Percentiles rank a stretch among this genome's conserved stretches.
Evolutionary conservation across 2,329 filamentous ascomycete genomes (phyloP).

Genomic region (Curvularia eragrostidis): DNA sequence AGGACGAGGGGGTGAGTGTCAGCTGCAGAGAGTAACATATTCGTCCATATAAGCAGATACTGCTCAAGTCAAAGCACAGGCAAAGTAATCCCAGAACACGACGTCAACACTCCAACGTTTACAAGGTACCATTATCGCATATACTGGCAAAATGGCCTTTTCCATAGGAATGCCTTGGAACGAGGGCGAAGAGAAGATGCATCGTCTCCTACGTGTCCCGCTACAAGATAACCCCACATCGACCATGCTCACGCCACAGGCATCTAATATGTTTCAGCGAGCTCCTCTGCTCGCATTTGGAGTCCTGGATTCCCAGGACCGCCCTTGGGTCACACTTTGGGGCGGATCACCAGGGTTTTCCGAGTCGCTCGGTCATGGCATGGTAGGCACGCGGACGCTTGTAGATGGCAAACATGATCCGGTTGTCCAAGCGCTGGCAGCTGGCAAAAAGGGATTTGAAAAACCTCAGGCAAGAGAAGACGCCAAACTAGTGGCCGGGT

Average conservation of each 20-base stretch:
- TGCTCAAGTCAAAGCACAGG: not conserved
- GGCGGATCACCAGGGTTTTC: slow-evolving; percentile 76
- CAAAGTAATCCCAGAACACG: not conserved
- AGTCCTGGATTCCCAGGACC: slow-evolving; percentile 67
- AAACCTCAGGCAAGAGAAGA: slow-evolving; percentile 43
- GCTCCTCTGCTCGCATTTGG: slow-evolving; percentile 77
- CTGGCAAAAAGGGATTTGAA: slow-evolving; percentile 43
- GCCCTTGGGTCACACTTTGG: slow-evolving; percentile 80
- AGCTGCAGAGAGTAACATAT: not conserved
- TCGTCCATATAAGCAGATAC: not conserved
- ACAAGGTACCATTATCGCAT: not conserved
- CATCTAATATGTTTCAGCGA: slow-evolving; percentile 65
- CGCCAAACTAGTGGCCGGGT: slow-evolving; percentile 64
- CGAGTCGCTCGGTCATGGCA: slow-evolving; percentile 64
- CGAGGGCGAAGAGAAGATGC: slow-evolving; percentile 71
- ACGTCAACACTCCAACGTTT: not conserved
- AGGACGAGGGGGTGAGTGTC: not conserved
- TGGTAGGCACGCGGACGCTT: slow-evolving; percentile 68
- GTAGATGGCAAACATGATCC: slow-evolving; percentile 72
- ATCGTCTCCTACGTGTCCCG: slow-evolving; percentile 66
- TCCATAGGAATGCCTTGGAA: slow-evolving; percentile 63
- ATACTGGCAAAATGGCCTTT: slow-evolving; percentile 49
- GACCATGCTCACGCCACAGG: slow-evolving; percentile 66
- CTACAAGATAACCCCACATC: slow-evolving; percentile 70
- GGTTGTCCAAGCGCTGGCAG: slow-evolving; percentile 69